Percentiles rank a stretch among this genome's conserved stretches.
Conservation (phyloP, 768 basidiomycete genomes). For the Mycena alexandri region DNA sequence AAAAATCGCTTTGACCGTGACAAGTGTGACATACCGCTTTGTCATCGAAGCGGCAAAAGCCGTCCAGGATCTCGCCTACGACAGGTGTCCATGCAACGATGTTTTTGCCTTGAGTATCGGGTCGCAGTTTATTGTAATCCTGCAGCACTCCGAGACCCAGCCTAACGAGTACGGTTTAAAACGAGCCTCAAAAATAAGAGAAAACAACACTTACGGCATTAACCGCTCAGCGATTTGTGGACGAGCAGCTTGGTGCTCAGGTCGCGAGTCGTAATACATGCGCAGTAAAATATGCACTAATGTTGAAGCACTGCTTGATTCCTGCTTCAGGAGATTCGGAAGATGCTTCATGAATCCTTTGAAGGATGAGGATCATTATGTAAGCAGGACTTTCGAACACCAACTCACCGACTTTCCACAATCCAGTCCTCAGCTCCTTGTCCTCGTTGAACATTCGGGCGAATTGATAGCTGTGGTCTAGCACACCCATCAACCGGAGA, state of each 20-base stretch:
- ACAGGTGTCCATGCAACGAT: constrained; percentile 99
- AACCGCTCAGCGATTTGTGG: constrained; percentile 83
- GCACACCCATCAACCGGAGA: constrained; percentile 92
- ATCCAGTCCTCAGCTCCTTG: constrained; percentile 93
- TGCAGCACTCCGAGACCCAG: constrained; percentile 89
- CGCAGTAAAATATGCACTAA: constrained; percentile 91
- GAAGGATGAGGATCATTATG: neutral
- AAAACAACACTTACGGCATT: constrained; percentile 67
- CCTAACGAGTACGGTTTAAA: constrained; percentile 55
- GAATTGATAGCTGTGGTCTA: constrained; percentile 98
- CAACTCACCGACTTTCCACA: constrained; percentile 98
- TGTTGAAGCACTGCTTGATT: constrained; percentile 96
- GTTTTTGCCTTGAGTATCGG: constrained; percentile 94
- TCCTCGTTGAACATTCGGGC: constrained; percentile 98
- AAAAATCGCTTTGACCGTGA: constrained; percentile 20
- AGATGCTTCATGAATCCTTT: constrained; percentile 99
- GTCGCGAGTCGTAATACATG: constrained; percentile 94
- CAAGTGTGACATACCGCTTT: constrained; percentile 77
- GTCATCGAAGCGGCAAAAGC: constrained; percentile 90
- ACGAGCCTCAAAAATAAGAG: no score
- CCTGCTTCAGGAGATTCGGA: constrained; percentile 97
- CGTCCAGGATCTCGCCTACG: constrained; percentile 92
- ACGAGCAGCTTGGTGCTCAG: constrained; percentile 86
- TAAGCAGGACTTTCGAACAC: no score
- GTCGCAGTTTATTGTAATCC: constrained; percentile 90